A percentile compares a stretch with the other conserved stretches of the same genome.
Conservation (phyloP, 2,329 filamentous ascomycete species). For the Colletotrichum phormii region DNA sequence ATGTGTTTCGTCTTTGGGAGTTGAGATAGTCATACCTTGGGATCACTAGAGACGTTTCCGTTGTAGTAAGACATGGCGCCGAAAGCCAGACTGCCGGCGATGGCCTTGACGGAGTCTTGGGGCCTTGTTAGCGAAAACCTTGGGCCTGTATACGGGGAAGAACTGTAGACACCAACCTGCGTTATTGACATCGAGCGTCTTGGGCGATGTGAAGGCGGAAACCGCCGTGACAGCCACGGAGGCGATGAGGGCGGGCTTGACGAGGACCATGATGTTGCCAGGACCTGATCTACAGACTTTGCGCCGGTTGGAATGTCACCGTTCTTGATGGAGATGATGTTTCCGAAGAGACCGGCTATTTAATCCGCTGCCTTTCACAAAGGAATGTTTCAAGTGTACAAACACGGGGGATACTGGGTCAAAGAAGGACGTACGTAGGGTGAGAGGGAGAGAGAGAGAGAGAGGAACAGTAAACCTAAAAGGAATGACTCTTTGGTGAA, state of each 20-base stretch:
- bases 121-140: conserved; percentile 33
- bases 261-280: conserved; percentile 19
- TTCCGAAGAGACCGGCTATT: background rate
- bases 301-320: background rate
- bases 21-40: conserved; percentile 48
- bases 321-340: background rate
- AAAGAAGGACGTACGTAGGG: background rate
- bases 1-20: too few relatives aligned
- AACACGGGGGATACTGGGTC: background rate
- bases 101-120: conserved; percentile 70
- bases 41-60: conserved; percentile 67
- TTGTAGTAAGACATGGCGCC: conserved; percentile 74
- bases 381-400: background rate
- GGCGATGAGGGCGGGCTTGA: conserved; percentile 18
- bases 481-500: background rate
- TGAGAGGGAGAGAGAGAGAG: background rate
- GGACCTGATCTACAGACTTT: background rate
- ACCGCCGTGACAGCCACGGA: conserved; percentile 42
- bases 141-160: background rate
- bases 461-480: background rate
- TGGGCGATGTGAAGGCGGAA: conserved; percentile 45
- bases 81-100: conserved; percentile 69
- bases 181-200: conserved; percentile 52
- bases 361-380: background rate
- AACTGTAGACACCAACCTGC: conserved; percentile 43